Conservation (phyloP, 2,329 filamentous ascomycete species). For the Lachnellula willkommii region DNA sequence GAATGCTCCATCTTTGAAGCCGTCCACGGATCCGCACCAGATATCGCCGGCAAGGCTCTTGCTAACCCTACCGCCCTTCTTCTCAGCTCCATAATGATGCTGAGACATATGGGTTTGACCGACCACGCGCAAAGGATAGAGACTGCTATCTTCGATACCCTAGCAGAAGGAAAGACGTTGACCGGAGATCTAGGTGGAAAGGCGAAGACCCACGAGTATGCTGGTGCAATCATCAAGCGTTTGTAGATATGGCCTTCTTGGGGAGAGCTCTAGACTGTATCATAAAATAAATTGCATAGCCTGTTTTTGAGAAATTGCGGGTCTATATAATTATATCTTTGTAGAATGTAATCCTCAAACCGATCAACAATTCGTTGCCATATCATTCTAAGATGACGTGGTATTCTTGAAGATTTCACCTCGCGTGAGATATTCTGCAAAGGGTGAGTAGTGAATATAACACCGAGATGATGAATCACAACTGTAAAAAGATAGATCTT, state of each 20-base stretch:
- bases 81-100: slow-evolving; percentile 97
- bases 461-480: too few relatives aligned
- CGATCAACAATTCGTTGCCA: not conserved
- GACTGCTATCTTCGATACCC: slow-evolving; percentile 88
- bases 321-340: too few relatives aligned
- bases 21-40: slow-evolving; percentile 93
- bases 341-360: too few relatives aligned
- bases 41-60: slow-evolving; percentile 92
- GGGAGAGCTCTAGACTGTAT: slow-evolving; percentile 29
- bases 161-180: slow-evolving; percentile 92
- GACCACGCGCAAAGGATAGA: slow-evolving; percentile 84
- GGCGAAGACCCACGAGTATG: slow-evolving; percentile 93
- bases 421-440: too few relatives aligned
- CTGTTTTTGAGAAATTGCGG: not conserved
- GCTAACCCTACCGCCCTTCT: slow-evolving; percentile 97
- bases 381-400: not conserved
- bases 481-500: not conserved
- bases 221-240: slow-evolving; percentile 73
- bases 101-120: slow-evolving; percentile 92
- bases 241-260: slow-evolving; percentile 32
- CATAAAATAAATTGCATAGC: slow-evolving; percentile 25
- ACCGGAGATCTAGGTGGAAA: slow-evolving; percentile 96
- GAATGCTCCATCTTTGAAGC: slow-evolving; percentile 99
- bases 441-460: too few relatives aligned
- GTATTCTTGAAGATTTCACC: too few relatives aligned